Conservation (phyloP, 768 basidiomycete genomes). For the Lactarius quietus region DNA sequence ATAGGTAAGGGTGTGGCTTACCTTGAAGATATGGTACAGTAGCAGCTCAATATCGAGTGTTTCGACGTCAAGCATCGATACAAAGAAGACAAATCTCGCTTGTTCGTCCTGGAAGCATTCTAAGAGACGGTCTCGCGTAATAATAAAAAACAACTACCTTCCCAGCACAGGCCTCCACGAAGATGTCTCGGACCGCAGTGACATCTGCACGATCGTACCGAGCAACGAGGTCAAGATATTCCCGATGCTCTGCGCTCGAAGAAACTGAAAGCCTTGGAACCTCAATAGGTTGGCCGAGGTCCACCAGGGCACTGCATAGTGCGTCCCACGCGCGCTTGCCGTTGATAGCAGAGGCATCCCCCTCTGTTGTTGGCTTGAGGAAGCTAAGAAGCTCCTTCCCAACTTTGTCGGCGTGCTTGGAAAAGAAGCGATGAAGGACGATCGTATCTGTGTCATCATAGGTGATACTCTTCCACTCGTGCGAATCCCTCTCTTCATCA, state of each 20-base stretch:
- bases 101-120: conserved; percentile 36
- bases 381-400: conserved; percentile 81
- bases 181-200: conserved; percentile 61
- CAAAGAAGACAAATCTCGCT: conserved; percentile 57
- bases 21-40: conserved; percentile 77
- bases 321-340: conserved; percentile 85
- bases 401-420: conserved; percentile 82
- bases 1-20: conserved; percentile 28
- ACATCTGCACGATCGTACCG: conserved; percentile 59
- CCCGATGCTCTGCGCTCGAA: conserved; percentile 51
- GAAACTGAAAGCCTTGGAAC: conserved; percentile 56
- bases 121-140: background rate
- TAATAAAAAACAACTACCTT: conserved; percentile 36
- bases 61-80: conserved; percentile 74
- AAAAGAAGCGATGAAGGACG: conserved; percentile 79
- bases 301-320: conserved; percentile 74
- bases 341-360: conserved; percentile 48
- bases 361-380: conserved; percentile 55
- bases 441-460: conserved; percentile 83
- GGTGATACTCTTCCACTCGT: conserved; percentile 72
- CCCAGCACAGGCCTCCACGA: conserved; percentile 51
- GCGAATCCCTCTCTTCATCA: conserved; percentile 53
- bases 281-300: conserved; percentile 67
- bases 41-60: conserved; percentile 74
- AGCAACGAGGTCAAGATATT: conserved; percentile 64